Evolutionary conservation across 306 rosid genomes (phyloP), one percentile per base, ranked within the genome.

Genomic region (Vicia sativa): DNA sequence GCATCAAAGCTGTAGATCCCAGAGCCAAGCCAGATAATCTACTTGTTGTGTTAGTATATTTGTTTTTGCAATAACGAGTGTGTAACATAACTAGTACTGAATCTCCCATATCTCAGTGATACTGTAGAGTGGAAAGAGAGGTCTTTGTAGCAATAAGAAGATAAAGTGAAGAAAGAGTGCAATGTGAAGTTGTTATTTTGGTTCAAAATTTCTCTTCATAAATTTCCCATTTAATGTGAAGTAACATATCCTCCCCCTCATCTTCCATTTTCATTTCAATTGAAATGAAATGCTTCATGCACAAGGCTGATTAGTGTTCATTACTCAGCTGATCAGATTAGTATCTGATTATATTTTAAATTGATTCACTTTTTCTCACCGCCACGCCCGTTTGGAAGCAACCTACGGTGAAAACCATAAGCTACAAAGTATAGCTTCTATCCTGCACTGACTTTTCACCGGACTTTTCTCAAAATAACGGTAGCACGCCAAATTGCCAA

Each of bases 1-100:
- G 99, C 97, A 71, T 84, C 95, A 2, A 90, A 87, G 87, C 86
- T 90, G 84, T 88, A 92, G 82, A 55, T 46, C 42, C 67, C n/a
- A 35, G 28, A 70, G 48, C 74, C 14, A 14, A 65, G 72, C 23
- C n/a, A 62, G 58, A 43, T 68, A 4, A 56, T 78, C 71, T 56
- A 16, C 56, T 52, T 72, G 52, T 61, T 66, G 61, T 71, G 76
- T 55, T 58, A 5, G 29, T 48, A 46, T 77, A 37, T 37, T 54
- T 66, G 41, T 13, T 53, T 48, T 72, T 58, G 48, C 67, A 34
- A 41, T 28, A 16, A 59, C 23, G 15, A 52, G 75, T 26, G 53
- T 42, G 65, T 74, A 26, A 48, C 42, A 19, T 7, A 21, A 34
- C 59, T 49, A 44, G 15, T 48, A 55, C 42, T 62, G 70, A 62